Evolutionary conservation across 2,329 filamentous ascomycete species (phyloP).

Genomic region (Bipolaris sorokiniana): DNA sequence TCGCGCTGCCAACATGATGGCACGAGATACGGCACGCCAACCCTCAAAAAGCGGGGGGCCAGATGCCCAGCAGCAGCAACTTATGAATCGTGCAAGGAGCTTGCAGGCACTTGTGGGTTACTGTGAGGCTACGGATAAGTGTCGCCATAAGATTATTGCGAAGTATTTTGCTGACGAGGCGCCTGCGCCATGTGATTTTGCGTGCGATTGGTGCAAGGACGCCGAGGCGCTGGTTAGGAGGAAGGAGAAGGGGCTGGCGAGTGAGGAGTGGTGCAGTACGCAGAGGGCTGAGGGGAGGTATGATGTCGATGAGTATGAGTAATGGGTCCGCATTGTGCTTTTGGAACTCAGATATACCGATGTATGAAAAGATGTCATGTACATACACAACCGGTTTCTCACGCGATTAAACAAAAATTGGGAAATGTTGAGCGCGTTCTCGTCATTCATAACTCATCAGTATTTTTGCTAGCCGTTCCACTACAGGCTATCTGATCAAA

Average conservation of each 20-base stretch:
- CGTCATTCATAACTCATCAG: background rate
- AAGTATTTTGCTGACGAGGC: constrained; percentile 47
- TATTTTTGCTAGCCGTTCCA: background rate
- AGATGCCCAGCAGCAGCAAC: constrained; percentile 44
- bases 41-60: constrained; percentile 52
- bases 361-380: background rate
- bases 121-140: constrained; percentile 76
- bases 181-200: constrained; percentile 52
- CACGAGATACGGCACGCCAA: constrained; percentile 56
- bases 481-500: background rate
- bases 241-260: constrained; percentile 54
- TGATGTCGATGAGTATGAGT: constrained; percentile 48
- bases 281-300: constrained; percentile 54
- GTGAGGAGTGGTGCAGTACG: constrained; percentile 58
- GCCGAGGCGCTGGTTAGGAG: constrained; percentile 47
- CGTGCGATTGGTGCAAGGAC: constrained; percentile 59
- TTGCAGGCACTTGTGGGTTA: constrained; percentile 71
- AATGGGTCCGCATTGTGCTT: background rate
- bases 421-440: background rate
- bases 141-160: constrained; percentile 65
- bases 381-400: background rate
- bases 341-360: background rate
- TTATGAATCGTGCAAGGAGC: constrained; percentile 52
- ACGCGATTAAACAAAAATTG: background rate
- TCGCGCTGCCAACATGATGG: constrained; percentile 65